Evolutionary conservation across 2,329 filamentous ascomycete species (phyloP).

Genomic region (Aaosphaeria pasadenensis): DNA sequence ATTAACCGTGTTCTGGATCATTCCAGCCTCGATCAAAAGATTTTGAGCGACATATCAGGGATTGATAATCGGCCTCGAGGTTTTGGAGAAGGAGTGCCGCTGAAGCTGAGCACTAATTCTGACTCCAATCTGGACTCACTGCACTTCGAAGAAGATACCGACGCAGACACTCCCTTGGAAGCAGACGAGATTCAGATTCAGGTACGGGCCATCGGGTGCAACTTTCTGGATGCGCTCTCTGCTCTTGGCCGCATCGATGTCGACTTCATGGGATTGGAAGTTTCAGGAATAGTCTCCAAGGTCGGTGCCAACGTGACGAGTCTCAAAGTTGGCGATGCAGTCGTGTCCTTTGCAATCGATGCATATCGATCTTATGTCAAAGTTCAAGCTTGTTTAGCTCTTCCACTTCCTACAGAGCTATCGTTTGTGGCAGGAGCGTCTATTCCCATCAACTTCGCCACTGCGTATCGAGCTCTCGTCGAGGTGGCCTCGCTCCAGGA

Average conservation of each 20-base stretch:
- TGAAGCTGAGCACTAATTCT: background rate
- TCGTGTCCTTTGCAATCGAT: background rate
- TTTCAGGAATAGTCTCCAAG: background rate
- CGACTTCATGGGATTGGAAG: background rate
- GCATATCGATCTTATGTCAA: background rate
- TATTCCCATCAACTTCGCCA: background rate
- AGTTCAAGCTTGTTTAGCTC: background rate
- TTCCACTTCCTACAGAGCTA: background rate
- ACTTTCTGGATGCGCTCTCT: slow-evolving; percentile 17
- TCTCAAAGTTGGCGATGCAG: background rate
- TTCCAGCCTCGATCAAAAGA: too few relatives aligned
- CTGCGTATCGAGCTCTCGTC: slow-evolving; percentile 12
- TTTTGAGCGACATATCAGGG: background rate
- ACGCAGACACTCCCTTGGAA: background rate
- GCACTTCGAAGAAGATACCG: background rate
- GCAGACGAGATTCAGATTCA: slow-evolving; percentile 13
- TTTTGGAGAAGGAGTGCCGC: background rate
- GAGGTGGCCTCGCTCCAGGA: slow-evolving; percentile 14
- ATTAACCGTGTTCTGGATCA: background rate
- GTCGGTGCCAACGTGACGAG: background rate
- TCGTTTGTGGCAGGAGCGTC: background rate
- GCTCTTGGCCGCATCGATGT: slow-evolving; percentile 7
- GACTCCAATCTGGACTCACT: background rate
- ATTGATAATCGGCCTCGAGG: background rate
- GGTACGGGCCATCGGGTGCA: slow-evolving; percentile 14